Evolutionary conservation across 2,329 filamentous ascomycete species (phyloP).

Genomic region (Penicillium sp.): DNA sequence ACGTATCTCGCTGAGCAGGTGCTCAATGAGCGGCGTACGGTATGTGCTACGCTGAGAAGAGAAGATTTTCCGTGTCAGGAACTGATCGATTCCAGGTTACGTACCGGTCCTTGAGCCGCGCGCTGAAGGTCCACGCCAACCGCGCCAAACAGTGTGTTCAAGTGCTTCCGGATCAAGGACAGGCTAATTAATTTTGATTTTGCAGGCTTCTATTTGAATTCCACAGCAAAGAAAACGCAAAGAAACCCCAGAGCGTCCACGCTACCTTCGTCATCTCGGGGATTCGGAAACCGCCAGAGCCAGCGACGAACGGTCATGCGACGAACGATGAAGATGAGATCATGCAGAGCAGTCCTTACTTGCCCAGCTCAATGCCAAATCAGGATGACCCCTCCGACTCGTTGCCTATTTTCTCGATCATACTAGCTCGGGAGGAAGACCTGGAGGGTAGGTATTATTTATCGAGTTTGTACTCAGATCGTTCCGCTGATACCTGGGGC

Average conservation of each 20-base stretch:
- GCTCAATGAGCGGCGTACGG: slow-evolving; percentile 68
- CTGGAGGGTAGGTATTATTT: slow-evolving; percentile 54
- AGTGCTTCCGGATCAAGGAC: neutral
- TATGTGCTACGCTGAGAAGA: slow-evolving; percentile 40
- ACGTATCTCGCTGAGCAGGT: slow-evolving; percentile 71
- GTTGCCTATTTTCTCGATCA: slow-evolving; percentile 56
- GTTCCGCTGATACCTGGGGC: neutral
- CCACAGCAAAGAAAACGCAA: slow-evolving; percentile 69
- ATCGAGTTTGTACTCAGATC: neutral
- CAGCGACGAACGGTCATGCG: slow-evolving; percentile 44
- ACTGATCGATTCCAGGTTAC: slow-evolving; percentile 59
- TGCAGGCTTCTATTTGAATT: slow-evolving; percentile 82
- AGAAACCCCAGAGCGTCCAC: slow-evolving; percentile 69
- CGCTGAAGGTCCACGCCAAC: slow-evolving; percentile 78
- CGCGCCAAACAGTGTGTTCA: slow-evolving; percentile 73
- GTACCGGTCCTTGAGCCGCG: slow-evolving; percentile 78
- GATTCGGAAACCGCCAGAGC: slow-evolving; percentile 47
- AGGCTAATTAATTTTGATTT: neutral
- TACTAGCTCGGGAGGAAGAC: slow-evolving; percentile 67
- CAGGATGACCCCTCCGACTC: slow-evolving; percentile 48
- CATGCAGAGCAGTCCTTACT: slow-evolving; percentile 63
- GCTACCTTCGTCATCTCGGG: slow-evolving; percentile 90
- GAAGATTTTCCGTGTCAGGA: neutral
- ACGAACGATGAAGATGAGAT: slow-evolving; percentile 57
- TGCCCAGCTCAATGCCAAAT: slow-evolving; percentile 62